Percentiles rank a stretch among this genome's conserved stretches.
Evolutionary conservation across 2,329 filamentous ascomycete genomes (phyloP).

Genomic region (Teratosphaeria zuluensis): DNA sequence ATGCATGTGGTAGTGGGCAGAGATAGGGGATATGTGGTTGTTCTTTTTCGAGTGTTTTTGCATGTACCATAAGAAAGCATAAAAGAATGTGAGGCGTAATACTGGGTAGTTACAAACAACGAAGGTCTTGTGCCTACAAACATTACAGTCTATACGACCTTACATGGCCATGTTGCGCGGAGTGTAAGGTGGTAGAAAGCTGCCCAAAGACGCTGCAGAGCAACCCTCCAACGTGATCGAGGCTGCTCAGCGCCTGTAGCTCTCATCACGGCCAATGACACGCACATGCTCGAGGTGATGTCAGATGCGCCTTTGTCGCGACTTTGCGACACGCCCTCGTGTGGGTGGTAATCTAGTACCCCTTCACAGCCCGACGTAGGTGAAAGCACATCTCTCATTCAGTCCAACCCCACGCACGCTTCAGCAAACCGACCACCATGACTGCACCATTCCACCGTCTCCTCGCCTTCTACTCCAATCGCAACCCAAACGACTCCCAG

Average conservation of each 20-base stretch:
- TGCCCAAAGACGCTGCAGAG: background rate
- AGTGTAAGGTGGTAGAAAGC: background rate
- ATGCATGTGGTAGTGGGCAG: background rate
- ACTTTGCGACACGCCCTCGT: background rate
- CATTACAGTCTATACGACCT: background rate
- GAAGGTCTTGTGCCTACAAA: background rate
- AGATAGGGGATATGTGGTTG: background rate
- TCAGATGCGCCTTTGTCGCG: background rate
- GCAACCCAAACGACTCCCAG: slow-evolving; percentile 17
- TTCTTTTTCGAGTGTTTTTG: background rate
- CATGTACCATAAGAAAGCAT: background rate
- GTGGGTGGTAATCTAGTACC: too few relatives aligned
- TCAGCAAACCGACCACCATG: background rate
- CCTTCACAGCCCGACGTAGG: background rate
- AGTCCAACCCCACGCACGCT: background rate
- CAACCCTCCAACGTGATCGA: background rate
- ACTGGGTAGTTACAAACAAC: background rate
- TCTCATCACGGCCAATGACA: background rate
- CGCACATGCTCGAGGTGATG: background rate
- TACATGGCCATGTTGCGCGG: background rate
- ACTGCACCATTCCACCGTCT: slow-evolving; percentile 27
- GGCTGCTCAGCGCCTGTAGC: background rate
- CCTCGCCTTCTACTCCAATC: slow-evolving; percentile 27
- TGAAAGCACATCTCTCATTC: background rate
- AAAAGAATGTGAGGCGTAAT: background rate